Evolutionary conservation across 257 asterid genomes (phyloP).

Genomic region (Plantago ovata): DNA sequence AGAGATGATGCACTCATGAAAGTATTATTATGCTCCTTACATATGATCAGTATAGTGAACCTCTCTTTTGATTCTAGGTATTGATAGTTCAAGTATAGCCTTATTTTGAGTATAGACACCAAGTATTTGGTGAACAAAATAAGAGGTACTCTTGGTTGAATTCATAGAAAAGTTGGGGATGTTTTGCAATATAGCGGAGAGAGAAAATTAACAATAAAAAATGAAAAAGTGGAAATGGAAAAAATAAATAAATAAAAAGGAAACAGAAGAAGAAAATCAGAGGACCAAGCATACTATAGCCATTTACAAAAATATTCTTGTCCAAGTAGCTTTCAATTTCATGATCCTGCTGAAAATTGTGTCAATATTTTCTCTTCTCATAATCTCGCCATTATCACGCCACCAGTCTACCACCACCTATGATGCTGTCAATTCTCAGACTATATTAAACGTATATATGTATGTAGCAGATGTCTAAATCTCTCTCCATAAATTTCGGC

Average conservation of each 20-base stretch:
- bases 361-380: slow-evolving; percentile 19
- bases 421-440: slow-evolving; percentile 1
- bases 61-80: too few relatives aligned
- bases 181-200: too few relatives aligned
- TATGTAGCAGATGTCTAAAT: slow-evolving; percentile 4
- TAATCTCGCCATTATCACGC: slow-evolving; percentile 25
- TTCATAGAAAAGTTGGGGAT: too few relatives aligned
- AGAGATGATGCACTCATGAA: too few relatives aligned
- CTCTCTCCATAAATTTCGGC: slow-evolving; percentile 35
- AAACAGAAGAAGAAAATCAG: background rate
- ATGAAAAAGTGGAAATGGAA: background rate
- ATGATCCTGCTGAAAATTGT: slow-evolving; percentile 16
- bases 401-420: too few relatives aligned
- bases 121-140: too few relatives aligned
- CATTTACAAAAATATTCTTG: slow-evolving; percentile 1
- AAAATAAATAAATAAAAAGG: background rate
- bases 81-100: too few relatives aligned
- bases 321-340: slow-evolving; percentile 24
- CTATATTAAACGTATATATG: background rate
- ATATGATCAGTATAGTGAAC: too few relatives aligned
- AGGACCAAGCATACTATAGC: slow-evolving; percentile 1
- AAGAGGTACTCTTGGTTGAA: too few relatives aligned
- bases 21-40: too few relatives aligned
- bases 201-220: background rate
- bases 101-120: too few relatives aligned